Conservation (phyloP, 129 eudicot species). For the Saposhnikovia divaricata region DNA sequence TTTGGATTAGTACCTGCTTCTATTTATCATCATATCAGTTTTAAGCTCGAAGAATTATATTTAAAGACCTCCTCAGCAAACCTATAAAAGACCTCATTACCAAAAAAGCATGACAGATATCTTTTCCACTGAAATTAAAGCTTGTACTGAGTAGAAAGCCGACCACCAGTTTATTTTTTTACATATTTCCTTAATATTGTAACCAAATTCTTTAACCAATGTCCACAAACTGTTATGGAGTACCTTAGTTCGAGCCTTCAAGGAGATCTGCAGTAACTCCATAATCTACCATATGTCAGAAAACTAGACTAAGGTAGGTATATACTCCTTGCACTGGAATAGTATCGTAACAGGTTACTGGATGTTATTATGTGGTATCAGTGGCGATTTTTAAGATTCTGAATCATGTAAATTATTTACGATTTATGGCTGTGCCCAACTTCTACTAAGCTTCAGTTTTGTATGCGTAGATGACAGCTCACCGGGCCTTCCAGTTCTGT, state of each 20-base stretch:
- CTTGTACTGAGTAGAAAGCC: neutral
- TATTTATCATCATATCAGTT: neutral
- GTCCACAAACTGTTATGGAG: neutral
- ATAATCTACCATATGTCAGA: neutral
- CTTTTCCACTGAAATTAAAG: too few relatives aligned
- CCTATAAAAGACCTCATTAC: neutral
- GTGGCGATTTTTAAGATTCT: neutral
- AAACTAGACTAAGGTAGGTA: neutral
- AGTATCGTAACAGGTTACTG: neutral
- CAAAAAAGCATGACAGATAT: neutral
- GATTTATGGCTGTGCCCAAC: neutral
- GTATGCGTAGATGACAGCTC: conserved; percentile 38
- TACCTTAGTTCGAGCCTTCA: neutral
- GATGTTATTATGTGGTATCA: neutral
- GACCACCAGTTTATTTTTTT: neutral
- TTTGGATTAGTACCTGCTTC: neutral
- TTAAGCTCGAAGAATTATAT: neutral
- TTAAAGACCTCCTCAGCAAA: neutral
- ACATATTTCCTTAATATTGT: neutral
- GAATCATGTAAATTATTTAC: neutral
- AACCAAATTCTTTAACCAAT: neutral
- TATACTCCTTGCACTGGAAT: neutral
- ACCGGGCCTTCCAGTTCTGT: conserved; percentile 95
- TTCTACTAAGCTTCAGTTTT: conserved; percentile 3
- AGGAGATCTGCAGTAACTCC: neutral